These are phyloP conservation scores for Chondrus crispus DNA, from an alignment of 23 red algal species.

Conservation along the genomic window DNA sequence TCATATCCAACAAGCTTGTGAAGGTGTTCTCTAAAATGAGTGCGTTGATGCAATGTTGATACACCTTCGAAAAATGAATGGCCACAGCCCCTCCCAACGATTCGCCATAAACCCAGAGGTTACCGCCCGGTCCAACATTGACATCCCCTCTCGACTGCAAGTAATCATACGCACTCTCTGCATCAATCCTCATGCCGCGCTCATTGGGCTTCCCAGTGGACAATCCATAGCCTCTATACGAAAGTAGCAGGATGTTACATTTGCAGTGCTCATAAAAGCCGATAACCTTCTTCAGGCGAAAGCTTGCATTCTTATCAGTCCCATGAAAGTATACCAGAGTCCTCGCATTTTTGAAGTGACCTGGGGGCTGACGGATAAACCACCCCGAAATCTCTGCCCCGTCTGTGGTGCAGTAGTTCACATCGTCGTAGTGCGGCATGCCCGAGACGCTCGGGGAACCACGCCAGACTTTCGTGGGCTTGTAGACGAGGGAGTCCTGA, in stretches of 20 bases:
- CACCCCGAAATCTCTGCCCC: constrained; percentile 86
- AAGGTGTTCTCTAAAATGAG: constrained; percentile 96
- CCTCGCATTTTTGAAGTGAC: constrained; percentile 47
- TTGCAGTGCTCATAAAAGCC: constrained; percentile 52
- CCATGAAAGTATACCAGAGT: constrained; percentile 98
- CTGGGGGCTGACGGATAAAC: constrained; percentile 79
- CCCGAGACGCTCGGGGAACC: constrained; percentile 70
- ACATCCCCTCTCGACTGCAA: constrained; percentile 61
- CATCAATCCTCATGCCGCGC: constrained; percentile 78
- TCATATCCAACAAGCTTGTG: constrained; percentile 94
- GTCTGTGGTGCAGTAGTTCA: constrained; percentile 84
- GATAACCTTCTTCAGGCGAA: constrained; percentile 79
- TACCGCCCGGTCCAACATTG: constrained; percentile 33
- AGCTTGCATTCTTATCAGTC: constrained; percentile 89
- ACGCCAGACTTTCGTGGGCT: constrained; percentile 71
- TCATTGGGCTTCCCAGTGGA: constrained; percentile 81
- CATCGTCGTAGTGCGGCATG: constrained; percentile 87
- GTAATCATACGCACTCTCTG: constrained; percentile 82
- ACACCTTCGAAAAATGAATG: constrained; percentile 70
- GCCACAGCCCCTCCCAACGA: constrained; percentile 94
- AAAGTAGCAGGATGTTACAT: constrained; percentile 85
- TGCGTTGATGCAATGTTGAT: constrained; percentile 71
- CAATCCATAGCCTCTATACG: constrained; percentile 85
- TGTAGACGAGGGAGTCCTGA: constrained; percentile 93
- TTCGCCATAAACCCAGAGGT: constrained; percentile 92